Conservation (phyloP, 2,329 filamentous ascomycete genomes). For the Teratosphaeria epicoccoides region DNA sequence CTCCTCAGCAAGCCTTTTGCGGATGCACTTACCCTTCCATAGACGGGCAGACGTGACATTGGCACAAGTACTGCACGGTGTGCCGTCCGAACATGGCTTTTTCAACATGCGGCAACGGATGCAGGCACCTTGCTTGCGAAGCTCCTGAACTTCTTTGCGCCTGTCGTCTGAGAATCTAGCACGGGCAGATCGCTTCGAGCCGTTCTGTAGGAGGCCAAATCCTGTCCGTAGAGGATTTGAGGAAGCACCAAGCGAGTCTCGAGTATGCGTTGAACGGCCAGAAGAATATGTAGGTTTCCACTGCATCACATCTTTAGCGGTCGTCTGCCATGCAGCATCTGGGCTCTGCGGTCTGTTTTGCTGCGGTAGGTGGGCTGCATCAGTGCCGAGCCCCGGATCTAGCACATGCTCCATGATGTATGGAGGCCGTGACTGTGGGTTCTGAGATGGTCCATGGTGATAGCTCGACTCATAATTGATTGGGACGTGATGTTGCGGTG, state of each 20-base stretch:
- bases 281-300: conserved; percentile 7
- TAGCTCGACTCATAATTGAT: not conserved
- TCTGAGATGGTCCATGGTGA: not conserved
- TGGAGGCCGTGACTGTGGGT: not conserved
- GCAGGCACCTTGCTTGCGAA: conserved; percentile 50
- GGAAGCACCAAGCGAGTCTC: conserved; percentile 5
- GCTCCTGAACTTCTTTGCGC: conserved; percentile 49
- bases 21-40: conserved; percentile 51
- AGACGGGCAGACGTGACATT: conserved; percentile 50
- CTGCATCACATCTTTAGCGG: conserved; percentile 3
- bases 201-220: conserved; percentile 9
- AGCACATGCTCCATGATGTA: not conserved
- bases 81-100: conserved; percentile 52
- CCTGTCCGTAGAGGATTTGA: conserved; percentile 6
- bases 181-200: conserved; percentile 28
- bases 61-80: conserved; percentile 48
- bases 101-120: conserved; percentile 55
- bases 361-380: not conserved
- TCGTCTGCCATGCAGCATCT: not conserved
- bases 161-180: conserved; percentile 47
- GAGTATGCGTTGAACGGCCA: conserved; percentile 10
- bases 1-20: conserved; percentile 48
- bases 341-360: not conserved
- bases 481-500: not conserved
- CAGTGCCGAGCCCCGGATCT: not conserved